Conservation (phyloP, 768 basidiomycete genomes). For the Leccinellum rugosiceps region DNA sequence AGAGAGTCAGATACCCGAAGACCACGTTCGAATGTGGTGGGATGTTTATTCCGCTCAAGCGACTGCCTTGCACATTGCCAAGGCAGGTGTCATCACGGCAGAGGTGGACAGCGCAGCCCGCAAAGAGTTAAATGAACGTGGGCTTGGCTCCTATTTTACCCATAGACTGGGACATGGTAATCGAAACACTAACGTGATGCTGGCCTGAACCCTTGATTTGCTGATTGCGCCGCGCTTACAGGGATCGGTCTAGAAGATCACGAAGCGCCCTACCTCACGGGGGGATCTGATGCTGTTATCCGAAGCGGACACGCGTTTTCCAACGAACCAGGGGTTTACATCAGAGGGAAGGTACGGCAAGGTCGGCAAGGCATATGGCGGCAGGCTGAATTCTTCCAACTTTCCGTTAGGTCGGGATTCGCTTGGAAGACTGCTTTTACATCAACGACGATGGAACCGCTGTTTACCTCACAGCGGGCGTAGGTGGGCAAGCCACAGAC, state of each 20-base stretch:
- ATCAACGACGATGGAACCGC: constrained; percentile 53
- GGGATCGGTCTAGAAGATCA: constrained; percentile 86
- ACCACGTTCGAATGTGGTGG: constrained; percentile 60
- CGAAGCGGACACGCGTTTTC: constrained; percentile 72
- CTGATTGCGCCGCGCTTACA: constrained; percentile 23
- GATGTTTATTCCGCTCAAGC: constrained; percentile 62
- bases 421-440: constrained; percentile 83
- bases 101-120: constrained; percentile 65
- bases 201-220: constrained; percentile 14
- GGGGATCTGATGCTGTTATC: constrained; percentile 59
- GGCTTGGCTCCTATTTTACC: constrained; percentile 63
- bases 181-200: constrained; percentile 3
- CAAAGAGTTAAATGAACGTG: constrained; percentile 37
- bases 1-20: constrained; percentile 49
- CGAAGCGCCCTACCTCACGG: constrained; percentile 76
- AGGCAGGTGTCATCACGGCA: constrained; percentile 47
- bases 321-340: constrained; percentile 77
- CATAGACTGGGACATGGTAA: constrained; percentile 80
- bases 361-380: neutral
- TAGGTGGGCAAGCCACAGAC: constrained; percentile 54
- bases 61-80: constrained; percentile 47
- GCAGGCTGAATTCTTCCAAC: constrained; percentile 7
- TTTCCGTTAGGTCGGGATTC: constrained; percentile 59
- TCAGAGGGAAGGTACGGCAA: constrained; percentile 53
- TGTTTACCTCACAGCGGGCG: constrained; percentile 58